Conservation (phyloP, 306 rosid genomes). For the Spatholobus suberectus region DNA sequence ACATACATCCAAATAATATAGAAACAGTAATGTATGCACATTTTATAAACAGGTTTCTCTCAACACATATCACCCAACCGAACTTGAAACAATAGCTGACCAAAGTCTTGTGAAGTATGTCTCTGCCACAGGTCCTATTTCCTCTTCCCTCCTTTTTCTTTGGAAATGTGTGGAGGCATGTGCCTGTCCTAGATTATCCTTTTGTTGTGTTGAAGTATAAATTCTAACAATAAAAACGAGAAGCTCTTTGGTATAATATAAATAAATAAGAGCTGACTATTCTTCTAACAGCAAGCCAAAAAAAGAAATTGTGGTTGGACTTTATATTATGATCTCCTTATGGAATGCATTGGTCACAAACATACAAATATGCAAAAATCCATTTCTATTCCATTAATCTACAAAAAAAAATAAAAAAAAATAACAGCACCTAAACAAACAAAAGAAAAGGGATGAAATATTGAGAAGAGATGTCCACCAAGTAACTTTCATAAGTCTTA, state of each 20-base stretch:
- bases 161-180: neutral
- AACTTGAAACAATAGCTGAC: neutral
- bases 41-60: slow-evolving; percentile 8
- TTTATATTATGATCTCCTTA: neutral
- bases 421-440: neutral
- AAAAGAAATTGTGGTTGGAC: slow-evolving; percentile 18
- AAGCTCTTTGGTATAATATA: neutral
- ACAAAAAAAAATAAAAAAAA: neutral
- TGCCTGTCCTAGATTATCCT: neutral
- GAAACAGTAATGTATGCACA: neutral
- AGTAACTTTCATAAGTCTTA: neutral
- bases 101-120: neutral
- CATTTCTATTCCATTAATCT: neutral
- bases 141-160: neutral
- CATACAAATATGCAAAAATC: slow-evolving; percentile 15
- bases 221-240: neutral
- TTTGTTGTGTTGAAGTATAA: neutral
- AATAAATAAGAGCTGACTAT: slow-evolving; percentile 12
- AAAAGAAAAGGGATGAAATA: slow-evolving; percentile 17
- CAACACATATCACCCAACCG: neutral
- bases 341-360: neutral
- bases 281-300: neutral
- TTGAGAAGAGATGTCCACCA: slow-evolving; percentile 5
- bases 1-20: slow-evolving; percentile 1
- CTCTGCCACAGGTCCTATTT: neutral